These are phyloP conservation scores for Cronartium quercuum DNA, from an alignment of 1,284 basidiomycete genomes.

Conservation along the genomic window DNA sequence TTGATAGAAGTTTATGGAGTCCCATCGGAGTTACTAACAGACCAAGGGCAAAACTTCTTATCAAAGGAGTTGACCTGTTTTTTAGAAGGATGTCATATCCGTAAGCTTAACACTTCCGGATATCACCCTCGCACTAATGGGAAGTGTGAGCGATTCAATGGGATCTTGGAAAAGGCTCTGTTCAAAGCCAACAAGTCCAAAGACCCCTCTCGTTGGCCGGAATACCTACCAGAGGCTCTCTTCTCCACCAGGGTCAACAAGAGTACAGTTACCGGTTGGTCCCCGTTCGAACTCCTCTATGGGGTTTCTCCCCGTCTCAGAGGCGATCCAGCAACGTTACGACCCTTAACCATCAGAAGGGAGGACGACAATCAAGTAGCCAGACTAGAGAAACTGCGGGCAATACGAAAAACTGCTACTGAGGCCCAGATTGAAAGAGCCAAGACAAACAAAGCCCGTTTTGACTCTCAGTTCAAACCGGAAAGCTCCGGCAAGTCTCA, in stretches of 20 bases:
- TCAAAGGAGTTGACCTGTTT: not conserved
- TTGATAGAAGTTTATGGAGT: not conserved
- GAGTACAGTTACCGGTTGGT: not conserved
- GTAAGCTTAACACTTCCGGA: not conserved
- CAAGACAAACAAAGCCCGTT: not conserved
- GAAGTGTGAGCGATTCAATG: constrained; percentile 12
- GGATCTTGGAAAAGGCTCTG: not conserved
- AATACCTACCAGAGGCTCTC: not conserved
- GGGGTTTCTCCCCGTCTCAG: not conserved
- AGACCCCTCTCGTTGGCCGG: not conserved
- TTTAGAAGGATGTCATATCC: not conserved
- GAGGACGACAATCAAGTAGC: not conserved
- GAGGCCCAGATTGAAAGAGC: not conserved
- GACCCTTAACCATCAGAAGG: not conserved
- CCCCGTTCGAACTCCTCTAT: not conserved
- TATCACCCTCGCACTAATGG: constrained; percentile 40
- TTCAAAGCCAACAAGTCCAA: not conserved
- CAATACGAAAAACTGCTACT: not conserved
- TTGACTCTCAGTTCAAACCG: not conserved
- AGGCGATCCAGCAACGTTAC: not conserved
- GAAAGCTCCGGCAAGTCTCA: too few relatives aligned
- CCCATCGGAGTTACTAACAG: not conserved
- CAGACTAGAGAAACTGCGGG: not conserved
- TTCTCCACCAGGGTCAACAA: not conserved
- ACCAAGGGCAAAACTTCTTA: not conserved